A percentile compares a stretch with the other conserved stretches of the same genome.
phyloP scores from a whole-genome alignment of 2,329 filamentous ascomycete species.

The Trichophyton schoenleinii region DNA sequence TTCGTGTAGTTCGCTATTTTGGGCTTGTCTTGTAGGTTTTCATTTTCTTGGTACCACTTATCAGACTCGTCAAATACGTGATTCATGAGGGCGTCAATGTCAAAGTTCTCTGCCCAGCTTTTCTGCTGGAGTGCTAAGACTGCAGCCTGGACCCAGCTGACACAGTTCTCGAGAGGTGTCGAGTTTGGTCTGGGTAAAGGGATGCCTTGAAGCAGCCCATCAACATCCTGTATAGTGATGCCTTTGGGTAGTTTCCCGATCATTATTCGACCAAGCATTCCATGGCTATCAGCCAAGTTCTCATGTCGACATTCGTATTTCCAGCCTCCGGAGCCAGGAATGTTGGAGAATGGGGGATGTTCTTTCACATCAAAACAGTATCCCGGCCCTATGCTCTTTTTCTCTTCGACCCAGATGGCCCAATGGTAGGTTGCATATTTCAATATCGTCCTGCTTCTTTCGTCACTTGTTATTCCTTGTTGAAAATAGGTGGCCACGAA shows the following conservation, averaged over 20 bases:
- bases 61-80: neutral
- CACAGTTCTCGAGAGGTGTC: neutral
- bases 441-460: too few species aligned
- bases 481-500: too few species aligned
- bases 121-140: neutral
- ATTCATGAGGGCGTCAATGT: neutral
- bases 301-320: neutral
- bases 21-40: neutral
- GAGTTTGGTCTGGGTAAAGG: neutral
- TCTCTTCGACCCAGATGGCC: too few species aligned
- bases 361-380: too few species aligned
- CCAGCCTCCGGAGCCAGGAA: neutral
- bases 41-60: neutral
- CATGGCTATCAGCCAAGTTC: neutral
- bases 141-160: neutral
- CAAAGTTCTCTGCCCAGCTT: neutral
- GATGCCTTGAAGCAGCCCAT: neutral
- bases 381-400: too few species aligned
- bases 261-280: neutral
- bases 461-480: too few species aligned
- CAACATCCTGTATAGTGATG: neutral
- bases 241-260: neutral
- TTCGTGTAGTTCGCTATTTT: too few species aligned
- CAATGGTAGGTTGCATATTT: too few species aligned
- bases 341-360: too few species aligned